These are phyloP conservation scores for Penicillium olsonii DNA, from an alignment of 2,329 filamentous ascomycete species.

Conservation along the genomic window DNA sequence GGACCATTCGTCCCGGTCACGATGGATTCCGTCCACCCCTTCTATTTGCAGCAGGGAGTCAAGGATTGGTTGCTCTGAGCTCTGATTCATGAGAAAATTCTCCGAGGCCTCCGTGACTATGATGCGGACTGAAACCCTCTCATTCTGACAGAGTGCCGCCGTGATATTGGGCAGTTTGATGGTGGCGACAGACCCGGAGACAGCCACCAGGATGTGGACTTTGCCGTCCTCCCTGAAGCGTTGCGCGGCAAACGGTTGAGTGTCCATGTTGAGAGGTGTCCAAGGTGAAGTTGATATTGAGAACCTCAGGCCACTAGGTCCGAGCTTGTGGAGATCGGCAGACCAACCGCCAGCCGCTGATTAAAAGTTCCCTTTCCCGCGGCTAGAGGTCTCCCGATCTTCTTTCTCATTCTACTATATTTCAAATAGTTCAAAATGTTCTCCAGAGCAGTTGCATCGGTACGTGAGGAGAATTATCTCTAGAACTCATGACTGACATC, in stretches of 20 bases:
- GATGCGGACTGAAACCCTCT: slow-evolving; percentile 74
- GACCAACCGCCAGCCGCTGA: slow-evolving; percentile 13
- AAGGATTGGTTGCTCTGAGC: slow-evolving; percentile 72
- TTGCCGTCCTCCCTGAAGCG: slow-evolving; percentile 26
- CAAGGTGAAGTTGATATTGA: not conserved
- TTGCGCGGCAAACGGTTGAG: slow-evolving; percentile 17
- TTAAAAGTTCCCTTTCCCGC: slow-evolving; percentile 9
- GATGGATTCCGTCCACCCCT: slow-evolving; percentile 78
- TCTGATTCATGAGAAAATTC: slow-evolving; percentile 76
- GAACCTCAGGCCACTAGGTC: not conserved
- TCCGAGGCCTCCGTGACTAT: slow-evolving; percentile 73
- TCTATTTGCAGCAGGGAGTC: slow-evolving; percentile 59
- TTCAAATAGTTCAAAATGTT: slow-evolving; percentile 26
- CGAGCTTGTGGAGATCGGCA: slow-evolving; percentile 16
- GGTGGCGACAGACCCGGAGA: slow-evolving; percentile 77
- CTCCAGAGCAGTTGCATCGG: slow-evolving; percentile 25
- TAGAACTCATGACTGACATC: not conserved
- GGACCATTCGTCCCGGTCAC: slow-evolving; percentile 83
- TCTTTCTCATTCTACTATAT: slow-evolving; percentile 9
- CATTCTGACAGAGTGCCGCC: slow-evolving; percentile 43
- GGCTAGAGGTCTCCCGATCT: not conserved
- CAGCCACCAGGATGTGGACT: slow-evolving; percentile 56
- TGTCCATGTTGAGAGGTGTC: slow-evolving; percentile 5
- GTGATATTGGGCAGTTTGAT: slow-evolving; percentile 78
- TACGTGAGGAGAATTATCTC: not conserved